These are phyloP conservation scores for Lanzia echinophila DNA, from an alignment of 2,329 filamentous ascomycete species.

Conservation along the genomic window DNA sequence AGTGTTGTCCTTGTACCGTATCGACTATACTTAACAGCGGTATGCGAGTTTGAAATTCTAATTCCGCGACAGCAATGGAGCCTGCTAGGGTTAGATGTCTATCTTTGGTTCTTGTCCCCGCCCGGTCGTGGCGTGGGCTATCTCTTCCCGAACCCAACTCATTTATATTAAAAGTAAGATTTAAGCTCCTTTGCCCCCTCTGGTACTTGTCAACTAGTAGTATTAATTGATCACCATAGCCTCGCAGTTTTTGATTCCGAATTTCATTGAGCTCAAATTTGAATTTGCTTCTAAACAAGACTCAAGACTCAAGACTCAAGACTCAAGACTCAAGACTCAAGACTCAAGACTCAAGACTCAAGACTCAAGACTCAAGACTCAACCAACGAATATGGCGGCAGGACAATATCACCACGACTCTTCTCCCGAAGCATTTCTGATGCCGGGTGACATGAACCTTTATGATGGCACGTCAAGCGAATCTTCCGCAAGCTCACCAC, in stretches of 20 bases:
- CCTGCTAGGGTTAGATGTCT: constrained; percentile 8
- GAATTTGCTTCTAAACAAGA: neutral
- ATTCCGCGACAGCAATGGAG: constrained; percentile 11
- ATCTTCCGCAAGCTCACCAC: constrained; percentile 28
- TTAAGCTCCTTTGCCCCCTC: constrained; percentile 3
- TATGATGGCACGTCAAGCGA: constrained; percentile 30
- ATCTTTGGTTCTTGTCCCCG: constrained; percentile 2
- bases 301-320: too few species aligned
- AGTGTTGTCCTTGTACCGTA: constrained; percentile 14
- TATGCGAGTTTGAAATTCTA: constrained; percentile 11
- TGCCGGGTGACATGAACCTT: constrained; percentile 22
- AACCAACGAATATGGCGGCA: constrained; percentile 18
- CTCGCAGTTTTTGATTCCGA: neutral
- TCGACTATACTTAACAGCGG: constrained; percentile 15
- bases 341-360: too few species aligned
- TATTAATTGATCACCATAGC: neutral
- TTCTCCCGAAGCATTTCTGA: constrained; percentile 18
- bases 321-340: too few species aligned
- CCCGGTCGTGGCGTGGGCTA: neutral
- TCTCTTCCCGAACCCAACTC: constrained; percentile 4
- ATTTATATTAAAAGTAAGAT: constrained; percentile 1
- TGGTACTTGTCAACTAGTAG: neutral
- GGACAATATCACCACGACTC: constrained; percentile 19
- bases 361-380: neutral
- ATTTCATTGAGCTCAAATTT: neutral